A percentile compares a stretch with the other conserved stretches of the same genome.
phyloP scores from a whole-genome alignment of 345 rosid species.

The Eucalyptus marginata region DNA sequence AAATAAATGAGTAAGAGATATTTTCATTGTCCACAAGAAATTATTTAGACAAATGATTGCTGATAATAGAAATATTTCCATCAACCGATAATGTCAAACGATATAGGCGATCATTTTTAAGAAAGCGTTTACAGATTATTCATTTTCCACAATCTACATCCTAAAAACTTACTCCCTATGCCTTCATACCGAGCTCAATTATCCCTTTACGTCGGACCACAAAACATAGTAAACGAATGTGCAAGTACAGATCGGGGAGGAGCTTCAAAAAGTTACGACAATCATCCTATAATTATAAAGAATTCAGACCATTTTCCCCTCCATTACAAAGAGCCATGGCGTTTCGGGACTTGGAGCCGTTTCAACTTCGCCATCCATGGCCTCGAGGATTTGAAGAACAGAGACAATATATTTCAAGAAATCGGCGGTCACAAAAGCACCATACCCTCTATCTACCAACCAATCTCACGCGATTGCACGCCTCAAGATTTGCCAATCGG shows the following conservation, averaged over 20 bases:
- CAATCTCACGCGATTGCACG: not conserved
- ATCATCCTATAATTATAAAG: not conserved
- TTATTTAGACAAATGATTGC: not conserved
- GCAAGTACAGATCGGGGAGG: not conserved
- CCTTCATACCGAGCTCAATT: not conserved
- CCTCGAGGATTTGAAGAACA: not conserved
- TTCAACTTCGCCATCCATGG: not conserved
- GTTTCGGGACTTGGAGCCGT: not conserved
- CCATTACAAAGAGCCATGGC: not conserved
- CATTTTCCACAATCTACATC: accelerated
- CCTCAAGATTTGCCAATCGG: not conserved
- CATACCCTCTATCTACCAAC: not conserved
- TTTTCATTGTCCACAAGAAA: not conserved
- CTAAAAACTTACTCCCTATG: not conserved
- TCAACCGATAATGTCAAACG: not conserved
- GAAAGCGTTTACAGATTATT: not conserved
- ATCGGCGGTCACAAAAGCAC: not conserved
- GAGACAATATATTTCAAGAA: not conserved
- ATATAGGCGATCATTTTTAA: not conserved
- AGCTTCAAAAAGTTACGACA: not conserved
- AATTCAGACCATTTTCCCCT: not conserved
- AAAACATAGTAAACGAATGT: not conserved
- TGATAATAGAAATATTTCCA: not conserved
- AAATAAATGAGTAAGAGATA: not conserved
- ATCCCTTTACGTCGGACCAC: not conserved